phyloP scores from a whole-genome alignment of 331 rosid species.

The Malus hybrid region DNA sequence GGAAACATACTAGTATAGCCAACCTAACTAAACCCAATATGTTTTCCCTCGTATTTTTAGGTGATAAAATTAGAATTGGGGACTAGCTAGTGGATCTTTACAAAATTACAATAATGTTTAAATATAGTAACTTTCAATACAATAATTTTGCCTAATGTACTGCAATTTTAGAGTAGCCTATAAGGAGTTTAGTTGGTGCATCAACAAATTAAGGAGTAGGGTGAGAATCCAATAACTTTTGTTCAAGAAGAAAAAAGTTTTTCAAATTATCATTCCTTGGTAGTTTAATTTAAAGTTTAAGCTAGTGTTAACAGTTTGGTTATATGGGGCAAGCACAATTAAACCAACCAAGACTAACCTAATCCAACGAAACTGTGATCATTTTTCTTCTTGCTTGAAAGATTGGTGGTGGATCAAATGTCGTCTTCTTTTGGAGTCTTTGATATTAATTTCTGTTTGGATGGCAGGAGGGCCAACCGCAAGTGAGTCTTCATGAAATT shows the following conservation, averaged over 20 bases:
- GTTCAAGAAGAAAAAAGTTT: not conserved
- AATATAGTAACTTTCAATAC: too few species aligned
- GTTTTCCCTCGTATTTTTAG: not conserved
- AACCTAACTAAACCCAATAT: not conserved
- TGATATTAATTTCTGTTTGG: not conserved
- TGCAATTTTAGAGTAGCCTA: constrained; percentile 7
- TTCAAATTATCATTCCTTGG: not conserved
- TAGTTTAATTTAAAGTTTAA: not conserved
- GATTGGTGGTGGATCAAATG: constrained; percentile 12
- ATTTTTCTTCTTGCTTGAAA: constrained; percentile 19
- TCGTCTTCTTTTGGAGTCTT: constrained; percentile 6
- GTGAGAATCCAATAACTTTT: not conserved
- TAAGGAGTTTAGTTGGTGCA: constrained; percentile 17
- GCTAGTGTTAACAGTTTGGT: not conserved
- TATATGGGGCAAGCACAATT: not conserved
- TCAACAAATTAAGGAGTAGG: constrained; percentile 1
- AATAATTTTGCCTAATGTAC: not conserved
- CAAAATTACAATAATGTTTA: too few species aligned
- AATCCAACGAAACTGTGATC: not conserved
- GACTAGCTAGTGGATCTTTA: too few species aligned
- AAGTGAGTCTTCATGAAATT: not conserved
- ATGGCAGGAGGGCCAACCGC: not conserved
- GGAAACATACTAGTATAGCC: too few species aligned
- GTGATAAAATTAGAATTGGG: too few species aligned
- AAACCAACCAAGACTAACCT: not conserved